Evolutionary conservation across 345 rosid species (phyloP), one percentile per base, ranked within the genome.

Genomic region (Noccaea caerulescens): DNA sequence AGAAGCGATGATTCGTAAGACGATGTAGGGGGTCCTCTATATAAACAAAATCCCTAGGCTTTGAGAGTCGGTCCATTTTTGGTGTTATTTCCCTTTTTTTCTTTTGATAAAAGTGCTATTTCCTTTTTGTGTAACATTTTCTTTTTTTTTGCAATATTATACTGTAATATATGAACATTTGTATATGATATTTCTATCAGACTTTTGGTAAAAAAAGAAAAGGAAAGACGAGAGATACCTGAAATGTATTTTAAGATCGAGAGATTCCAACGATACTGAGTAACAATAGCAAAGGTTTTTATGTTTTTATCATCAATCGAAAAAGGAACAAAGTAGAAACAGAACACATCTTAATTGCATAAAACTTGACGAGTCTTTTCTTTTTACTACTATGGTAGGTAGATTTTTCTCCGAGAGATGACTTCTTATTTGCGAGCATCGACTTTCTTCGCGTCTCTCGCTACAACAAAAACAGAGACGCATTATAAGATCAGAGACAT

Each of bases 391-490:
- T 61, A 61, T n/a, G 14, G 58, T 27, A 45, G 56, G 13, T 8
- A 45, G 50, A 1, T n/a, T n/a, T 45, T 14, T 37, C 20, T 54
- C 11, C 8, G 34, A 9, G 8, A 36, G 62, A 43, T 59, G 46
- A 67, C 49, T 74, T 57, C 44, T 84, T 78, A 86, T 58, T 81
- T 86, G 55, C 84, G 86, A 53, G 66, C 75, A 58, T 86, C 85
- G 3, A 49, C 76, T 53, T 84, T 86, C 78, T 86, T 86, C 41
- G 80, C 77, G 13, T 81, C 84, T 67, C 59, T 80, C 1, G 83
- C 90, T 86, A 80, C 61, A 47, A 53, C 23, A 20, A 20, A 20
- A 20, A 20, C 23, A 20, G 23, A 20, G 23, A 20, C 23, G 23
- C 23, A 20, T 20, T 20, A 20, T 20, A 20, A 1, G 23, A 20